Conservation (phyloP, 2,329 filamentous ascomycete genomes). For the Ophiosphaerella herpotricha region DNA sequence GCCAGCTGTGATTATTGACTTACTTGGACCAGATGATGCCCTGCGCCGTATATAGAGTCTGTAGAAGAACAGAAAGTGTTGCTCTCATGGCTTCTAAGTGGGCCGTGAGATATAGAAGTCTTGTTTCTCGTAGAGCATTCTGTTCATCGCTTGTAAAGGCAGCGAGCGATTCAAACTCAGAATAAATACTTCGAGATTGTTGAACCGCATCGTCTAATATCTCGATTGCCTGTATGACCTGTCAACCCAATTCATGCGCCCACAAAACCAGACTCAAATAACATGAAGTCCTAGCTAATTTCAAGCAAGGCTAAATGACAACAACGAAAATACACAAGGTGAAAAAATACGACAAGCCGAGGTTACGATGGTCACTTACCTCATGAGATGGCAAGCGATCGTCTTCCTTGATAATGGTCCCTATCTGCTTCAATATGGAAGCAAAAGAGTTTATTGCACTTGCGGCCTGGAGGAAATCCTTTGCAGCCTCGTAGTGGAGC, state of each 20-base stretch:
- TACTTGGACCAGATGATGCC: slow-evolving; percentile 47
- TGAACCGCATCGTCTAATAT: slow-evolving; percentile 40
- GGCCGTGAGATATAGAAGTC: slow-evolving; percentile 37
- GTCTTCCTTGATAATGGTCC: slow-evolving; percentile 45
- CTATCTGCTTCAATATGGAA: slow-evolving; percentile 45
- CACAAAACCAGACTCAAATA: no score
- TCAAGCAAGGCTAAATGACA: no score
- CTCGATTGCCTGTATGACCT: slow-evolving; percentile 34
- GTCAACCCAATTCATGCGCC: slow-evolving; percentile 7
- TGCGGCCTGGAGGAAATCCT: slow-evolving; percentile 35
- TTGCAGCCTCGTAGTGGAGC: slow-evolving; percentile 26
- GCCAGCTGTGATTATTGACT: slow-evolving; percentile 3
- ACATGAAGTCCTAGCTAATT: no score
- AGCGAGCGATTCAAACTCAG: slow-evolving; percentile 33
- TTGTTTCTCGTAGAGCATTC: slow-evolving; percentile 5
- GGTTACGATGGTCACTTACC: slow-evolving; percentile 21
- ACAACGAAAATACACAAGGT: no score
- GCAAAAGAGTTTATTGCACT: slow-evolving; percentile 43
- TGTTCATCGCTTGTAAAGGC: slow-evolving; percentile 9
- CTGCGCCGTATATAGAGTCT: slow-evolving; percentile 45
- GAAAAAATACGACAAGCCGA: no score
- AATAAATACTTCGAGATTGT: slow-evolving; percentile 35
- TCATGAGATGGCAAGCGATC: slow-evolving; percentile 43
- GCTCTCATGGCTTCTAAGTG: slow-evolving; percentile 43
- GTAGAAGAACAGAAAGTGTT: slow-evolving; percentile 45